Evolutionary conservation across 768 basidiomycete genomes (phyloP), one percentile per base, ranked within the genome.

Genomic region (Strobilomyces dryophilus): DNA sequence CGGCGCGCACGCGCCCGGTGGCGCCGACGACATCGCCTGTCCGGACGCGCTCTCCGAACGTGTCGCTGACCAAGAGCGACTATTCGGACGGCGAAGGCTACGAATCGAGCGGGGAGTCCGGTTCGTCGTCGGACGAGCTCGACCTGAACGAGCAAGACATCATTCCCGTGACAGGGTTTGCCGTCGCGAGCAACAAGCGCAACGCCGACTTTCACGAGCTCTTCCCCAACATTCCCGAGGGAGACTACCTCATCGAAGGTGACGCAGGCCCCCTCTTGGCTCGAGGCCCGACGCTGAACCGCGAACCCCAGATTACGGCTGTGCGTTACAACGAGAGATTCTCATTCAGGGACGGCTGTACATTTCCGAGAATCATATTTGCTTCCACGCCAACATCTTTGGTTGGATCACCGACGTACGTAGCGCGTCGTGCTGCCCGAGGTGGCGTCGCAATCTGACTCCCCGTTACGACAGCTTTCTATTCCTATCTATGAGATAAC

Each of bases 171-270:
- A 95, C 92, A 7, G 95, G 95, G 3, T 99, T 98, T 67, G 95
- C 97, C 0, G 95, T 98, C 20, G 97, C 95, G 9, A 97, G 92
- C 69, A 92, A 84, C 62, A 92, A 92, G 67, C 74, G 97, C 49
- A 98, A 98, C 64, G 83, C 87, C 3, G 95, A 98, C 65, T 99
- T 99, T 68, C 97, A 99, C 64, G 89, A 93, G 58, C 68, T 98
- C 63, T 98, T 99, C 70, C 82, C 85, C 18, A 83, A 66, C 29
- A 85, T 98, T 10, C 91, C 93, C 1, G 93, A 95, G 65, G 95
- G 92, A 9, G 97, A 98, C 71, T 98, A 98, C 74, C 80, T 98
- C 44, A 98, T 99, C 64, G 95, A 98, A 71, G 95, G 95, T 95
- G 66, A 61, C 80, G 72, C 35, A 24, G 4, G 39, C 26, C 42